Evolutionary conservation across 345 rosid species (phyloP).

Genomic region (Mangifera indica): DNA sequence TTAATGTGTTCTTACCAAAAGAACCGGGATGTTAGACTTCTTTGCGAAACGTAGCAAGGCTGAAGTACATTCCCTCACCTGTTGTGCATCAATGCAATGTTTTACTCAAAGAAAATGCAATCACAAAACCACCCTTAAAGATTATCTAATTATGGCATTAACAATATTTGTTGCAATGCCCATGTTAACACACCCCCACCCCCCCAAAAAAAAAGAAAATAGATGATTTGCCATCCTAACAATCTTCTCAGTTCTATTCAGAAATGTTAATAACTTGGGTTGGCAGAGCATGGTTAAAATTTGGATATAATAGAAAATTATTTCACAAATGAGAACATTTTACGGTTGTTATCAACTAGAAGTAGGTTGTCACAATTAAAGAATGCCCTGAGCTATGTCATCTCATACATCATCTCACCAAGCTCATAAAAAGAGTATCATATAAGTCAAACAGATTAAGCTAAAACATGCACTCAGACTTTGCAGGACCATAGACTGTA

Average conservation of each 20-base stretch:
- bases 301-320: background rate
- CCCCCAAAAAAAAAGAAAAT: too few relatives aligned
- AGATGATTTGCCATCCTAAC: too few relatives aligned
- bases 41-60: conserved; percentile 87
- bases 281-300: background rate
- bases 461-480: background rate
- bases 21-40: conserved; percentile 73
- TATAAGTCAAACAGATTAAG: background rate
- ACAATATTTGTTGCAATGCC: too few relatives aligned
- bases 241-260: too few relatives aligned
- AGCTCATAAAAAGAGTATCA: background rate
- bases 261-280: too few relatives aligned
- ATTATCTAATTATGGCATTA: background rate
- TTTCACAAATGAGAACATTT: background rate
- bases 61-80: conserved; percentile 93
- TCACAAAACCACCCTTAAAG: background rate
- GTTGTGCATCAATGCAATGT: conserved; percentile 20
- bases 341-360: background rate
- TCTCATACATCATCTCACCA: background rate
- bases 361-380: background rate
- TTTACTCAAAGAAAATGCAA: background rate
- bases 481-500: background rate
- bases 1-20: conserved; percentile 62
- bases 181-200: too few relatives aligned
- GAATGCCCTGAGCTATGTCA: background rate